A percentile compares a stretch with the other conserved stretches of the same genome.
Evolutionary conservation across 306 rosid species (phyloP).

Genomic region (Ceratonia siliqua): DNA sequence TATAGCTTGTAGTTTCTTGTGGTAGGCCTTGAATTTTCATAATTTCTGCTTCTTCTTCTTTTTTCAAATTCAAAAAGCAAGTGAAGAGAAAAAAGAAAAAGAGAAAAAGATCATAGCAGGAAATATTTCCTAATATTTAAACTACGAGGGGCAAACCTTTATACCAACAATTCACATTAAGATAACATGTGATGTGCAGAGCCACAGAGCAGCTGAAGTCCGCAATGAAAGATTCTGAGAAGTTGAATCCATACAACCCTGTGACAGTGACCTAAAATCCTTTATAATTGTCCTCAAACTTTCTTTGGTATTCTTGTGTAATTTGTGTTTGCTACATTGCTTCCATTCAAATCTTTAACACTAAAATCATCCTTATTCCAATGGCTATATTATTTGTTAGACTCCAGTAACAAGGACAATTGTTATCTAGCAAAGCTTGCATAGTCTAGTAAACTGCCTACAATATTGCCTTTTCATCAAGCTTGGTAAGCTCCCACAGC

Average conservation of each 20-base stretch:
- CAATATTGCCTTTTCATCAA: not conserved
- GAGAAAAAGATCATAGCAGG: not conserved
- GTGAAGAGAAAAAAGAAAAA: not conserved
- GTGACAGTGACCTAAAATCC: not conserved
- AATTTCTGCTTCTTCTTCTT: not conserved
- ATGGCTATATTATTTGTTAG: not conserved
- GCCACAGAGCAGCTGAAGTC: not conserved
- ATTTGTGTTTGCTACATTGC: not conserved
- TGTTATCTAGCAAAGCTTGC: not conserved
- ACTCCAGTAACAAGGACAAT: not conserved
- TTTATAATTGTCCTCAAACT: not conserved
- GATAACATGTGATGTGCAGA: not conserved
- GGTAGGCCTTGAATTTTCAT: not conserved
- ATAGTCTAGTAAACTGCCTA: not conserved
- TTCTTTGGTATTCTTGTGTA: conserved; percentile 6
- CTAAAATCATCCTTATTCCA: not conserved
- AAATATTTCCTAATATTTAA: not conserved
- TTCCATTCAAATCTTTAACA: conserved; percentile 14
- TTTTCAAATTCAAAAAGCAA: not conserved
- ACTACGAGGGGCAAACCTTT: not conserved
- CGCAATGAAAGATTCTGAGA: conserved; percentile 7
- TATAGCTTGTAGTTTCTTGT: not conserved
- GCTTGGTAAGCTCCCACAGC: not conserved
- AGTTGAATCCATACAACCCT: not conserved
- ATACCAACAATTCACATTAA: not conserved